A percentile compares a stretch with the other conserved stretches of the same genome.
Conservation (phyloP, 176 grass and related monocot species). For the Bothriochloa decipiens region DNA sequence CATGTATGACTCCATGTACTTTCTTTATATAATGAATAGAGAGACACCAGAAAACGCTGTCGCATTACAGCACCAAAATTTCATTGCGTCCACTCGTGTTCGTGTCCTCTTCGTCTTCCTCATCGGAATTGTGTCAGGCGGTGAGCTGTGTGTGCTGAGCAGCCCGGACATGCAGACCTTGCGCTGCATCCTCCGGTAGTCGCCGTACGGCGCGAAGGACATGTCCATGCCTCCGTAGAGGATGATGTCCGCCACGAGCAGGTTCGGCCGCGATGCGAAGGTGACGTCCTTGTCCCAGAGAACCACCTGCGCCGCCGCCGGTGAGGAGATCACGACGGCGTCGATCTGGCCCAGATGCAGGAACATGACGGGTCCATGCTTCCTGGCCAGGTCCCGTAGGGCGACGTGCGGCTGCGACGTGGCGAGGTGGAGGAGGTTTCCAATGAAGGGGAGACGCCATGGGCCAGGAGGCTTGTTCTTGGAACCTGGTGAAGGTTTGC, state of each 20-base stretch:
- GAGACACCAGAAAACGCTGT: too few species aligned
- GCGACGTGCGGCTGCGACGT: too few species aligned
- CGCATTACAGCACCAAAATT: too few species aligned
- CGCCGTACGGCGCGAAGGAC: background rate
- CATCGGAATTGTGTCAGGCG: too few species aligned
- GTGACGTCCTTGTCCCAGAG: too few species aligned
- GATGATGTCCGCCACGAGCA: background rate
- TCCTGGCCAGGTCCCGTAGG: background rate
- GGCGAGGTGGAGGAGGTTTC: constrained; percentile 39
- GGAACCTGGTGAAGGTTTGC: background rate
- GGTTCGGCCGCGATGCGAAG: too few species aligned
- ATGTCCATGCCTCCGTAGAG: background rate
- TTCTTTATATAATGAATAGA: too few species aligned
- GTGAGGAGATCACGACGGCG: constrained; percentile 46
- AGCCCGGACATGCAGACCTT: background rate
- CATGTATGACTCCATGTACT: too few species aligned
- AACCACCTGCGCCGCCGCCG: constrained; percentile 36
- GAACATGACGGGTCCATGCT: constrained; percentile 38
- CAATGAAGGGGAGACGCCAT: constrained; percentile 26
- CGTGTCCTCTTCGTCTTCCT: too few species aligned
- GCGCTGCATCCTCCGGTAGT: background rate
- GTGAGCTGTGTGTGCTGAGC: background rate
- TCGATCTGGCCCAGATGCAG: constrained; percentile 44
- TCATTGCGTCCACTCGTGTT: too few species aligned
- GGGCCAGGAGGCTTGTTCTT: background rate